A percentile compares a stretch with the other conserved stretches of the same genome.
These are phyloP conservation scores for Aspergillus biplanus DNA, from an alignment of 495 filamentous ascomycete species.

Conservation along the genomic window DNA sequence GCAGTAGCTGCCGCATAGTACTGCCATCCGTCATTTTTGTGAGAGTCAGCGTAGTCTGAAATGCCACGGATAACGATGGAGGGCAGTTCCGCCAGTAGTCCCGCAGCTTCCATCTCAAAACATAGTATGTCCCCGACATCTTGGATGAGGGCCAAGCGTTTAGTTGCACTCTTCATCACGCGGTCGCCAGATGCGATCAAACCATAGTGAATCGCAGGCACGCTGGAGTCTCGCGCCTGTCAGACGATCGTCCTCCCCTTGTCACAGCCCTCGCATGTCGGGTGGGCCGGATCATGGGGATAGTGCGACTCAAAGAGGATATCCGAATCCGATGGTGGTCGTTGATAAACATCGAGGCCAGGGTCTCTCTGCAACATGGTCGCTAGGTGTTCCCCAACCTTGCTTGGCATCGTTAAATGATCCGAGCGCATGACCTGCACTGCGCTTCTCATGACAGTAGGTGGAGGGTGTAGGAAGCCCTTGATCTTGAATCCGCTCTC, in stretches of 20 bases:
- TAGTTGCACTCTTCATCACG: constrained; percentile 27
- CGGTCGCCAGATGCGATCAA: constrained; percentile 32
- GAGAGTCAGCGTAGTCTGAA: constrained; percentile 36
- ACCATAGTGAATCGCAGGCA: constrained; percentile 30
- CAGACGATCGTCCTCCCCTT: not conserved
- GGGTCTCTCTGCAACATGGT: no score
- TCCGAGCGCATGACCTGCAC: no score
- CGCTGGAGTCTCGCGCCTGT: constrained; percentile 10
- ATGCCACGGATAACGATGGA: constrained; percentile 35
- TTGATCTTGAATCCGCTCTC: constrained; percentile 27
- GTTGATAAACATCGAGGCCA: no score
- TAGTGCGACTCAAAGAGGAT: no score
- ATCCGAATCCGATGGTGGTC: no score
- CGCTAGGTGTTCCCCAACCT: no score
- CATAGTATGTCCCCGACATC: not conserved
- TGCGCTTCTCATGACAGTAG: not conserved
- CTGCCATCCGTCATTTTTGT: constrained; percentile 36
- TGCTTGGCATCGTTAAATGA: no score
- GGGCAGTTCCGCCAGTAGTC: constrained; percentile 17
- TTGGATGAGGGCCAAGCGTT: constrained; percentile 24
- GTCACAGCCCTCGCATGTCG: not conserved
- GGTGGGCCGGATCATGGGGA: not conserved
- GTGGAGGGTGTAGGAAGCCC: constrained; percentile 31
- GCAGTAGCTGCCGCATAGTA: constrained; percentile 32
- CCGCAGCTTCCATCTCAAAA: constrained; percentile 30